Evolutionary conservation across 148 eudicot genomes (phyloP), one percentile per base, ranked within the genome.

Genomic region (Heliamphora exappendiculata): DNA sequence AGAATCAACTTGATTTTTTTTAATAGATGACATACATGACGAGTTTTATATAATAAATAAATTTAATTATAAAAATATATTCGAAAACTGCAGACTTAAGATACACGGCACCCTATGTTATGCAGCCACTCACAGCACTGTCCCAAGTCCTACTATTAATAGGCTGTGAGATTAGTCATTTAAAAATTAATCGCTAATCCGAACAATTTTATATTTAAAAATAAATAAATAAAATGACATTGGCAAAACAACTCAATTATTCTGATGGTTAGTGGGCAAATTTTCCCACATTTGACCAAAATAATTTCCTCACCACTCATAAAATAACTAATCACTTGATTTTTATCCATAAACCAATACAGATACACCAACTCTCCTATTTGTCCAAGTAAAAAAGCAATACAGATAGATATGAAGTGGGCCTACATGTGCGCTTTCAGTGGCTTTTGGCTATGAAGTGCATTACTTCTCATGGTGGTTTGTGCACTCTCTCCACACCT

Each of bases 241-340:
- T 7, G 26, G 60, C 26, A 36, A 73, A 37, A 53, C n/a, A n/a
- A 63, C 64, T 53, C 60, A 72, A 73, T 37, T 55, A 39, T 73
- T 54, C 34, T 73, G 76, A 37, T 73, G 36, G 41, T 59, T 17
- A 42, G 51, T 44, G 54, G 77, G 37, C 28, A 55, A 60, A 17
- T 74, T 74, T 59, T 17, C 68, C 54, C 19, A 74, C 33, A 29
- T 9, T 16, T 9, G 24, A 42, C 29, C 44, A 59, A 74, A 60
- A 6, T 42, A 74, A 42, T 41, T 7, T 42, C 76, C 13, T 28
- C 24, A 26, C 41, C 1, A 53, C 74, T 70, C 57, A 19, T 13
- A 20, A 72, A 37, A 29, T 47, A 62, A 63, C n/a, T n/a, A n/a
- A n/a, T 45, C 33, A 63, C 42, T n/a, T n/a, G 57, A 33, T 75